These are phyloP conservation scores for Picea glauca DNA, from an alignment of 75 land plant species.

Conservation along the genomic window DNA sequence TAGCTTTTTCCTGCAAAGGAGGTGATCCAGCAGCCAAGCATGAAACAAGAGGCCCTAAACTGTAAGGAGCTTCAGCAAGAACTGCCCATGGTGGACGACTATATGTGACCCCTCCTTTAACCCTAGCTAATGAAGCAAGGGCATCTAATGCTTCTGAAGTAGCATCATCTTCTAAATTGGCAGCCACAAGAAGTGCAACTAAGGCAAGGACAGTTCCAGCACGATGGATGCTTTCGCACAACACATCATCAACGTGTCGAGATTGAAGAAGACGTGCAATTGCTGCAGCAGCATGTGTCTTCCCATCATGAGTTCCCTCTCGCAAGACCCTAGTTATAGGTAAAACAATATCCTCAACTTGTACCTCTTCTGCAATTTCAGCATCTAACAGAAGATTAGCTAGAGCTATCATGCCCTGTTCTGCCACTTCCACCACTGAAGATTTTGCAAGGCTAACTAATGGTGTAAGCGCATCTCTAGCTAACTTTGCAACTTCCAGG, in stretches of 20 bases:
- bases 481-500: slow-evolving; percentile 59
- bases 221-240: slow-evolving; percentile 74
- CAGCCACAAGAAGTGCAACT: slow-evolving; percentile 64
- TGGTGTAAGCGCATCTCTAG: slow-evolving; percentile 59
- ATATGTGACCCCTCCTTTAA: slow-evolving; percentile 39
- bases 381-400: slow-evolving; percentile 82
- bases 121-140: slow-evolving; percentile 73
- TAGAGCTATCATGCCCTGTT: slow-evolving; percentile 58
- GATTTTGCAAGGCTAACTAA: slow-evolving; percentile 70
- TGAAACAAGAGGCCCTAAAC: slow-evolving; percentile 70
- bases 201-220: slow-evolving; percentile 88
- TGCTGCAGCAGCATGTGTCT: slow-evolving; percentile 90
- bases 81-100: slow-evolving; percentile 79
- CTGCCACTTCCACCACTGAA: slow-evolving; percentile 65
- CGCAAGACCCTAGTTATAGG: slow-evolving; percentile 78
- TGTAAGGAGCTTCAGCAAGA: slow-evolving; percentile 73
- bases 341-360: slow-evolving; percentile 75
- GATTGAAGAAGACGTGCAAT: slow-evolving; percentile 70
- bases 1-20: slow-evolving; percentile 81
- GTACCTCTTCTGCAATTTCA: slow-evolving; percentile 63
- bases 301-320: slow-evolving; percentile 77
- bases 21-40: slow-evolving; percentile 64
- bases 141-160: slow-evolving; percentile 90
- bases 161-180: slow-evolving; percentile 43
- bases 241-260: slow-evolving; percentile 46